These are phyloP conservation scores for Glebionis coronaria DNA, from an alignment of 129 eudicot species.

Conservation along the genomic window DNA sequence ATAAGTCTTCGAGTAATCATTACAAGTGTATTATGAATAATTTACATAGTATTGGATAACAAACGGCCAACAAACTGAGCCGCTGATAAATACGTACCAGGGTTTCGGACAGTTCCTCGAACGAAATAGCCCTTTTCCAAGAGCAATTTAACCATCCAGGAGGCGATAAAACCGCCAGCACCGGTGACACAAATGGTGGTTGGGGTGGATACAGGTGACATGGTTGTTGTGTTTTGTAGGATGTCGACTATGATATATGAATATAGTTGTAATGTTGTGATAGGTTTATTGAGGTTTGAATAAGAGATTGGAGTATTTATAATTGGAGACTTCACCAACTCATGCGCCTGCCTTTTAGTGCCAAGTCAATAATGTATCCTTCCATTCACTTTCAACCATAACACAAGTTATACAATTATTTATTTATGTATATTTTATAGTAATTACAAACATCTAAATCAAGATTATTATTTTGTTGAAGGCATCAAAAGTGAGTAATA, in stretches of 20 bases:
- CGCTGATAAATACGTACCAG: slow-evolving; percentile 56
- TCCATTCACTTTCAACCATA: slow-evolving; percentile 16
- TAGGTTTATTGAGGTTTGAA: not conserved
- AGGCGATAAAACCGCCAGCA: slow-evolving; percentile 96
- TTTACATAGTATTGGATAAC: no score
- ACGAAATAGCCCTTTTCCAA: slow-evolving; percentile 82
- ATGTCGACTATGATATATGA: no score
- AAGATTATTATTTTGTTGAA: no score
- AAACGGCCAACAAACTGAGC: no score
- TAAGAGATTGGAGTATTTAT: slow-evolving; percentile 12
- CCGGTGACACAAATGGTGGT: slow-evolving; percentile 94
- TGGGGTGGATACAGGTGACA: slow-evolving; percentile 56
- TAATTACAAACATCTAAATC: no score
- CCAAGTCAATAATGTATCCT: slow-evolving; percentile 26
- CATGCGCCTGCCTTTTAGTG: slow-evolving; percentile 3
- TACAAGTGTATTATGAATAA: no score
- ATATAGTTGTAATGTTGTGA: no score
- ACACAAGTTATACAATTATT: no score
- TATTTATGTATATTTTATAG: no score
- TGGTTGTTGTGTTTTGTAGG: slow-evolving; percentile 15
- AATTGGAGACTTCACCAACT: slow-evolving; percentile 28
- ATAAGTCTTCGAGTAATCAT: no score
- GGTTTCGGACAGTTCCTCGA: slow-evolving; percentile 91
- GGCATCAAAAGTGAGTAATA: no score
- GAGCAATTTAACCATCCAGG: slow-evolving; percentile 93